Percentiles rank a stretch among this genome's conserved stretches.
These are phyloP conservation scores for Chaetomiaceae sp. DNA, from an alignment of 2,329 filamentous ascomycete species.

Conservation along the genomic window DNA sequence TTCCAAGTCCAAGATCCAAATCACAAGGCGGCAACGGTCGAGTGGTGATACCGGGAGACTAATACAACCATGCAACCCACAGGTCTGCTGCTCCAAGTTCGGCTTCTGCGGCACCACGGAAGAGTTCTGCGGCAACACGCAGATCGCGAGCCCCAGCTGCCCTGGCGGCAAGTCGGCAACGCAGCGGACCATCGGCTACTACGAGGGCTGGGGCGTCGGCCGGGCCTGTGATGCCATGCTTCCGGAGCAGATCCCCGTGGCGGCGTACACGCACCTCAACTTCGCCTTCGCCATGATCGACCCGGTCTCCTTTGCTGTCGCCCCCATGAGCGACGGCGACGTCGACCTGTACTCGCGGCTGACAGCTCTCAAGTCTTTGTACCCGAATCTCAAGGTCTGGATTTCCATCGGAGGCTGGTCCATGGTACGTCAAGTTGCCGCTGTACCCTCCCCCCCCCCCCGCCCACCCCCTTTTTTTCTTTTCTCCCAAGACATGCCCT, in stretches of 20 bases:
- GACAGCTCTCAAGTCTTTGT: not conserved
- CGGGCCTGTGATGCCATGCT: constrained; percentile 2
- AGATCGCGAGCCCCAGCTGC: not conserved
- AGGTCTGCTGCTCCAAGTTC: constrained; percentile 5
- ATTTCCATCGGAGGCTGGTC: constrained; percentile 4
- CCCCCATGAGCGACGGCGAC: constrained; percentile 1
- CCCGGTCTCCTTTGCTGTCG: not conserved
- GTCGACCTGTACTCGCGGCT: not conserved
- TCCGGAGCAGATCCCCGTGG: not conserved
- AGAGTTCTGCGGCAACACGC: constrained; percentile 1
- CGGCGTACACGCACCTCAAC: constrained; percentile 1
- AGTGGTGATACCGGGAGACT: too few relatives aligned
- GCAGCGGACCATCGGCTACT: constrained; percentile 2
- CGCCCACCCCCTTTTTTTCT: too few relatives aligned
- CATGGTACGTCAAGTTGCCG: too few relatives aligned
- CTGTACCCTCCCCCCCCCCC: too few relatives aligned
- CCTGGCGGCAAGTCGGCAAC: constrained; percentile 2
- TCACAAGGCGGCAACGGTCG: too few relatives aligned
- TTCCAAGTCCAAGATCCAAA: not conserved
- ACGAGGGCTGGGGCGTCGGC: not conserved
- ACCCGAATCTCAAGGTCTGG: constrained; percentile 3
- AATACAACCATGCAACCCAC: too few relatives aligned
- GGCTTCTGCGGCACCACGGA: constrained; percentile 4
- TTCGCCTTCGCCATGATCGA: constrained; percentile 5
- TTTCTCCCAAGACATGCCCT: too few relatives aligned